Conservation (phyloP, 306 rosid species). For the Prunus mongolica region DNA sequence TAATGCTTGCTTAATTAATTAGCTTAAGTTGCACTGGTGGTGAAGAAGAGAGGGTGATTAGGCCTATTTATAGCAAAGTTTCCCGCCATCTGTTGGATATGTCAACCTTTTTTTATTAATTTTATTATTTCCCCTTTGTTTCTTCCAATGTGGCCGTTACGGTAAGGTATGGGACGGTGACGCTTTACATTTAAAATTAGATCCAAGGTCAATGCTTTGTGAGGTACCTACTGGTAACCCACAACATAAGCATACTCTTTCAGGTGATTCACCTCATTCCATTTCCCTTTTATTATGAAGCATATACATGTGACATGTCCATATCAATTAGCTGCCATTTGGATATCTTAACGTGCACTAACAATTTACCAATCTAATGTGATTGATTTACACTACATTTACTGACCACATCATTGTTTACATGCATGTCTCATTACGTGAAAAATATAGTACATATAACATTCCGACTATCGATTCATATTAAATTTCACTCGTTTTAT, state of each 20-base stretch:
- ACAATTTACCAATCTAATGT: background rate
- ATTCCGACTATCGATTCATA: no score
- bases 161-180: slow-evolving; percentile 63
- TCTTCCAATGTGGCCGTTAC: slow-evolving; percentile 53
- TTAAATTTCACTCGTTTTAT: no score
- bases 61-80: slow-evolving; percentile 58
- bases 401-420: no score
- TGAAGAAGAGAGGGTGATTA: slow-evolving; percentile 15
- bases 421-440: no score
- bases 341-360: slow-evolving; percentile 12
- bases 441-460: no score
- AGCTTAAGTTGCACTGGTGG: slow-evolving; percentile 29
- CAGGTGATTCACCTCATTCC: slow-evolving; percentile 39
- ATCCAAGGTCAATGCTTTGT: slow-evolving; percentile 47
- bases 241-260: slow-evolving; percentile 43
- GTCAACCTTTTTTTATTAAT: slow-evolving; percentile 30
- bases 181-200: slow-evolving; percentile 22
- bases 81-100: slow-evolving; percentile 55
- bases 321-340: slow-evolving; percentile 24
- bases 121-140: background rate
- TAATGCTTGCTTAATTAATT: background rate
- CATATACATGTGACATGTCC: background rate
- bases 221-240: slow-evolving; percentile 36
- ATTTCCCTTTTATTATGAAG: slow-evolving; percentile 11
- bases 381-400: no score